Base-by-base conservation (phyloP, 1,284 basidiomycete genomes). In the Trametes versicolor region DNA sequence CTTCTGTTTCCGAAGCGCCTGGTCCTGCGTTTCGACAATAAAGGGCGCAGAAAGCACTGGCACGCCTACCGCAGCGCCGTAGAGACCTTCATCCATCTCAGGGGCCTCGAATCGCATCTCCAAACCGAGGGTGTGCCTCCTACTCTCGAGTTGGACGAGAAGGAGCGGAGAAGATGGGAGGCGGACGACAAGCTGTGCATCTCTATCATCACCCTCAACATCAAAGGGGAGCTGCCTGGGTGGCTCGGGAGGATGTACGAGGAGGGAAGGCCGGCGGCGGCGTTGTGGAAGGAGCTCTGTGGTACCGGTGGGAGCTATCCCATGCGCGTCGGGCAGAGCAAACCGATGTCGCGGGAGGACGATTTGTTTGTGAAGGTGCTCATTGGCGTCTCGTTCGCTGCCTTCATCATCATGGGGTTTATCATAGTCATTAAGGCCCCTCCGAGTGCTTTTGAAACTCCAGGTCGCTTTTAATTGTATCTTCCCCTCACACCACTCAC, bases 1-100 rank as follows among this genome's bases (percentile, higher is more conserved):
- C 43, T 64, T 1, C 41, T 64, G 21, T 60, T 64, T 39, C 63
- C 63, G 9, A 47, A 57, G 34, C 58, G 58, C 12, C 58, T 64
- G 5, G 32, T 51, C 29, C 54, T 64, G 15, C 52, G 48, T 0
- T 45, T 45, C 45, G 21, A 43, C 27, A 9, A 6, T 4, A 34
- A 21, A 2, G 36, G 15, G 9, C 13, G 12, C 3, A n/a, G 7
- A 36, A 54, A 36, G n/a, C 56, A 60, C 37, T 64, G 63, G 63
- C 47, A 43, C 4, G 47, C 63, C n/a, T 64, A 64, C 32, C 48
- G 49, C 2, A 52, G 47, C 41, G 58, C 58, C 1, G 41, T 64
- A 4, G 53, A 60, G 48, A 57, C 58, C 19, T 37, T 60, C n/a
- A 29, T 60, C 13, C 63, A 53, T 12, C 45, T 55, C 8, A 45